phyloP scores from a whole-genome alignment of 108 stramenopile genomes.

The Seminavis robusta region DNA sequence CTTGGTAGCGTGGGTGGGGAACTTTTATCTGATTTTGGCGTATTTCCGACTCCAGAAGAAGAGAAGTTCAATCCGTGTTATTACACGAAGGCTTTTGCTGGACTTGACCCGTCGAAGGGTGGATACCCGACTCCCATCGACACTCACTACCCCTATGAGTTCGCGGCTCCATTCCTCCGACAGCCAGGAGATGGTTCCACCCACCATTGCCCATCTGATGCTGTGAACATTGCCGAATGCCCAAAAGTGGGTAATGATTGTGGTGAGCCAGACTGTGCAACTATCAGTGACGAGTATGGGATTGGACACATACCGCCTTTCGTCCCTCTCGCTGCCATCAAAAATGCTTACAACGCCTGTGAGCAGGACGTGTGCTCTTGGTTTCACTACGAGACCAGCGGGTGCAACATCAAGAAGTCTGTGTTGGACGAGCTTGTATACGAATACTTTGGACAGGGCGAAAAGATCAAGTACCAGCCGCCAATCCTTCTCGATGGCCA shows the following conservation, averaged over 20 bases:
- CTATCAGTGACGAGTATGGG: conserved; percentile 6
- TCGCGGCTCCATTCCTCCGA: conserved; percentile 10
- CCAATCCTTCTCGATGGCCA: too few relatives aligned
- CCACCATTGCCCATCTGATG: conserved; percentile 14
- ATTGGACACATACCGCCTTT: conserved; percentile 19
- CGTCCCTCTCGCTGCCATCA: conserved; percentile 12
- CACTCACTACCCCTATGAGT: conserved; percentile 13
- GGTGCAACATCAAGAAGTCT: conserved; percentile 14
- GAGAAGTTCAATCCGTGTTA: conserved; percentile 12
- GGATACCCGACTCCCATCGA: conserved; percentile 12
- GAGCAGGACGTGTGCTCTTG: conserved; percentile 1
- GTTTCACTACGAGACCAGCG: conserved; percentile 14
- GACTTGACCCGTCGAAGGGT: conserved; percentile 4
- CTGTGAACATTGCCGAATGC: conserved; percentile 2
- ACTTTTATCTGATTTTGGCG: not conserved
- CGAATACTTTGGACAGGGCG: too few relatives aligned
- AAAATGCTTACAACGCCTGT: conserved; percentile 2
- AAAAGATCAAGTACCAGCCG: too few relatives aligned
- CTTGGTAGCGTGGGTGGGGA: not conserved
- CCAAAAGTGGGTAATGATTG: too few relatives aligned
- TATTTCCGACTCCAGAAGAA: conserved; percentile 2
- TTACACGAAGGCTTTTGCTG: conserved; percentile 17
- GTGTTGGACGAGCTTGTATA: too few relatives aligned
- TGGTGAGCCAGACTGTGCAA: too few relatives aligned
- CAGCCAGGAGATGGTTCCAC: conserved; percentile 13